These are phyloP conservation scores for Cyclotella atomus DNA, from an alignment of 108 stramenopile genomes.

Conservation along the genomic window DNA sequence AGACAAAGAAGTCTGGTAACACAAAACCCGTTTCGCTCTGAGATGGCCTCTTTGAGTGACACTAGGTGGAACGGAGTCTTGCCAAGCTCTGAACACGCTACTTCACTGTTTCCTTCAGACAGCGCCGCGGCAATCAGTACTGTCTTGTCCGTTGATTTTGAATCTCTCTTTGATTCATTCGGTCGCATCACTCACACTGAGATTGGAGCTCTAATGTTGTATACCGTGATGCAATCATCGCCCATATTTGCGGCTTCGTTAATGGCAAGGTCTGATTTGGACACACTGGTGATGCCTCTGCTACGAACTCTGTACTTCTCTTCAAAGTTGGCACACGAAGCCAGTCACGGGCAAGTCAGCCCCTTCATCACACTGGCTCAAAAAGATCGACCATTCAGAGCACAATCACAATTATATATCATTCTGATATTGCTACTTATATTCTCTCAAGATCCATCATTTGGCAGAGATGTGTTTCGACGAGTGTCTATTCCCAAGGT, in stretches of 20 bases:
- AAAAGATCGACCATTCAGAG: conserved; percentile 67
- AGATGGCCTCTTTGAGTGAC: conserved; percentile 63
- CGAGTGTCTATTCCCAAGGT: conserved; percentile 54
- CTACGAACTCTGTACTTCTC: conserved; percentile 54
- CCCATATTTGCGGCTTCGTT: conserved; percentile 71
- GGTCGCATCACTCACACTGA: conserved; percentile 73
- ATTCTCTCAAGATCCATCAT: conserved; percentile 85
- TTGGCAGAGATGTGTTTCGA: conserved; percentile 78
- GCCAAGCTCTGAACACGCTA: not conserved
- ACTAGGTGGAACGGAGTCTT: conserved; percentile 65
- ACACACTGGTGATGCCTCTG: conserved; percentile 76
- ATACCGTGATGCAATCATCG: conserved; percentile 74
- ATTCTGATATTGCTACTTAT: conserved; percentile 79
- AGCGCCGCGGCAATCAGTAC: not conserved
- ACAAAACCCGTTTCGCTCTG: conserved; percentile 63
- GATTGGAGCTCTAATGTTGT: conserved; percentile 67
- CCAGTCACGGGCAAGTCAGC: not conserved
- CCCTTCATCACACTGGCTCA: conserved; percentile 13
- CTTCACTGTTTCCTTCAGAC: conserved; percentile 22
- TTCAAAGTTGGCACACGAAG: conserved; percentile 23
- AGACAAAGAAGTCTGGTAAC: not conserved
- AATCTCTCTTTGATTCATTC: conserved; percentile 71
- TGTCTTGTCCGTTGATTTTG: conserved; percentile 70
- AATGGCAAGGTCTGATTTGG: conserved; percentile 71
- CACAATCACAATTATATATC: conserved; percentile 83